phyloP scores from a whole-genome alignment of 2,329 filamentous ascomycete genomes.

The Fusarium tjaetaba region DNA sequence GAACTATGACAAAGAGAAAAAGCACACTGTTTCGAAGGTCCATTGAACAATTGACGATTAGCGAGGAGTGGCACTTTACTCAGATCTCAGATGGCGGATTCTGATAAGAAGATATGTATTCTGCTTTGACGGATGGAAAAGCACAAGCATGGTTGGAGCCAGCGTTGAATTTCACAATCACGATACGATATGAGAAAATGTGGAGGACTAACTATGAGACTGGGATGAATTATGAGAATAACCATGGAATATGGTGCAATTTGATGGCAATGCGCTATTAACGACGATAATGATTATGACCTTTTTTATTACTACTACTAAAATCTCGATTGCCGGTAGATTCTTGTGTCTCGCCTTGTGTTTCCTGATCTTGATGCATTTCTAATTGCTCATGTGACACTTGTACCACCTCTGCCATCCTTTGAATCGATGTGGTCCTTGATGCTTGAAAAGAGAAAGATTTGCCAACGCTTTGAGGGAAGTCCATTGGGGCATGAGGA shows the following conservation, averaged over 20 bases:
- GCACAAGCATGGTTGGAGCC: constrained; percentile 33
- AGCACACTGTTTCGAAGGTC: constrained; percentile 5
- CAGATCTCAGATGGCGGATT: background rate
- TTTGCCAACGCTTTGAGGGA: background rate
- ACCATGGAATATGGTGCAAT: constrained; percentile 25
- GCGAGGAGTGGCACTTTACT: constrained; percentile 4
- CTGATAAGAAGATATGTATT: constrained; percentile 3
- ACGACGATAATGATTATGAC: constrained; percentile 44
- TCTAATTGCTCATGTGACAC: background rate
- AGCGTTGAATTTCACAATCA: constrained; percentile 35
- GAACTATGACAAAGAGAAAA: constrained; percentile 32
- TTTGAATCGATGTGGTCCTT: background rate
- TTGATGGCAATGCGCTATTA: constrained; percentile 40
- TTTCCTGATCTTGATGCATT: background rate
- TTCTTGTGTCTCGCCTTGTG: background rate
- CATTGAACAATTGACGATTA: constrained; percentile 15
- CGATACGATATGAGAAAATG: constrained; percentile 21
- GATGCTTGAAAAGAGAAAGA: background rate
- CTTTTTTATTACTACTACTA: constrained; percentile 9
- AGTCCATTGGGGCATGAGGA: background rate
- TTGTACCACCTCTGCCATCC: background rate
- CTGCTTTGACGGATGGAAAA: constrained; percentile 17
- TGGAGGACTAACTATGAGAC: constrained; percentile 19
- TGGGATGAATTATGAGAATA: constrained; percentile 33
- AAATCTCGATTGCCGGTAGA: constrained; percentile 4